phyloP scores from a whole-genome alignment of 2,329 filamentous ascomycete species.

The Fusarium drepaniforme region DNA sequence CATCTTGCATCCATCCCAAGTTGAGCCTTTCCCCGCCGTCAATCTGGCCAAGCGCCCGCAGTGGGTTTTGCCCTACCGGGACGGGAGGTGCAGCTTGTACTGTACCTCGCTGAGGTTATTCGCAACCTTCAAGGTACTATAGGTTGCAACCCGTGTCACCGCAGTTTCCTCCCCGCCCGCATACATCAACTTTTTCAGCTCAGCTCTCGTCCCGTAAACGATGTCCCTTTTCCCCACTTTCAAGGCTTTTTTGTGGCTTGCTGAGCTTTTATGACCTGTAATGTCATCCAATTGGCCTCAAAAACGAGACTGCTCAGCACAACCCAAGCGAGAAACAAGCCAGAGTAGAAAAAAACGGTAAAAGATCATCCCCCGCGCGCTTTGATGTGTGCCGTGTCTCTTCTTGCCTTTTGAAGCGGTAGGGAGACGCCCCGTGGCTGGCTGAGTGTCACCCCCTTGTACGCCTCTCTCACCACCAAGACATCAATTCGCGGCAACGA shows the following conservation, averaged over 20 bases:
- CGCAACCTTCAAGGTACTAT: neutral
- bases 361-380: neutral
- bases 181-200: neutral
- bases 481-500: neutral
- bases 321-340: neutral
- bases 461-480: neutral
- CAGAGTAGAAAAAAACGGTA: neutral
- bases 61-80: neutral
- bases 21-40: neutral
- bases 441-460: neutral
- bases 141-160: neutral
- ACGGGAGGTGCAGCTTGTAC: neutral
- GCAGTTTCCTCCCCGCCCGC: neutral
- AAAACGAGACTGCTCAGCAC: neutral
- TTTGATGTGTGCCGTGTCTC: neutral
- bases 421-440: neutral
- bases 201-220: neutral
- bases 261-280: slow-evolving; percentile 15
- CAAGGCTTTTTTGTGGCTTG: slow-evolving; percentile 22
- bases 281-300: neutral
- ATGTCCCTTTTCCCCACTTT: neutral
- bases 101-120: neutral
- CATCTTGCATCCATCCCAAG: neutral
- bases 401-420: neutral
- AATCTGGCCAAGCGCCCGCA: neutral